Conservation (phyloP, 1,284 basidiomycete species). For the Rhodotorula sp. region DNA sequence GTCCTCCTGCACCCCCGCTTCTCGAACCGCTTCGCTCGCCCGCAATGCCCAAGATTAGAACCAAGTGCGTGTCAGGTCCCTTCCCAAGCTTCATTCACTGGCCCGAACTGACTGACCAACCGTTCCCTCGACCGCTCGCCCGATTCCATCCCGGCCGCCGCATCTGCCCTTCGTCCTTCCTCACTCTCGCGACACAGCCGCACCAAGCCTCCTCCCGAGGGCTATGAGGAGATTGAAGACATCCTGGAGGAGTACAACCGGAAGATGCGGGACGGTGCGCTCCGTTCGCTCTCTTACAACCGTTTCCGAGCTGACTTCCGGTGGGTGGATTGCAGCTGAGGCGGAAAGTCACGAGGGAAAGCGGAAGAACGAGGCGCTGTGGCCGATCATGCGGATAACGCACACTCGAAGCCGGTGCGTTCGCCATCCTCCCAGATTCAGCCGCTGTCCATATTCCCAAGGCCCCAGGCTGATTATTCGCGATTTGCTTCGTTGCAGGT, state of each 20-base stretch:
- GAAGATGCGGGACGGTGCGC: conserved; percentile 67
- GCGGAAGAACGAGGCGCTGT: conserved; percentile 92
- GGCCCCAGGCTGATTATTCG: no score
- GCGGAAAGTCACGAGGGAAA: conserved; percentile 97
- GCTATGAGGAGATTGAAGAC: conserved; percentile 72
- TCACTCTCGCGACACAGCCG: conserved; percentile 49
- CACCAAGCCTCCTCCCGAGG: conserved; percentile 94
- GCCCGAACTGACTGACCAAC: neutral
- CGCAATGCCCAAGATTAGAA: conserved; percentile 86
- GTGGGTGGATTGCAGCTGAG: conserved; percentile 62
- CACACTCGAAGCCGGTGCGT: conserved; percentile 72
- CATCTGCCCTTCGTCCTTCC: neutral
- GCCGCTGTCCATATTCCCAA: neutral
- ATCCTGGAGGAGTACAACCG: conserved; percentile 45
- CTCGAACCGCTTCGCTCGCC: neutral
- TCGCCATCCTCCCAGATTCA: no score
- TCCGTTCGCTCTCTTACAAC: neutral
- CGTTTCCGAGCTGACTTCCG: neutral
- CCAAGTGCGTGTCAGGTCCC: conserved; percentile 52
- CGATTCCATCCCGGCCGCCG: neutral
- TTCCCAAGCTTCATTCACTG: neutral
- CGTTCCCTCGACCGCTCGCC: no score
- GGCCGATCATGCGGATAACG: conserved; percentile 98
- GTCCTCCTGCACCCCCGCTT: no score
- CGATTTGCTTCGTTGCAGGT: conserved; percentile 52